A percentile compares a stretch with the other conserved stretches of the same genome.
Conservation (phyloP, 495 filamentous ascomycete genomes). For the Daldinia bambusicola region DNA sequence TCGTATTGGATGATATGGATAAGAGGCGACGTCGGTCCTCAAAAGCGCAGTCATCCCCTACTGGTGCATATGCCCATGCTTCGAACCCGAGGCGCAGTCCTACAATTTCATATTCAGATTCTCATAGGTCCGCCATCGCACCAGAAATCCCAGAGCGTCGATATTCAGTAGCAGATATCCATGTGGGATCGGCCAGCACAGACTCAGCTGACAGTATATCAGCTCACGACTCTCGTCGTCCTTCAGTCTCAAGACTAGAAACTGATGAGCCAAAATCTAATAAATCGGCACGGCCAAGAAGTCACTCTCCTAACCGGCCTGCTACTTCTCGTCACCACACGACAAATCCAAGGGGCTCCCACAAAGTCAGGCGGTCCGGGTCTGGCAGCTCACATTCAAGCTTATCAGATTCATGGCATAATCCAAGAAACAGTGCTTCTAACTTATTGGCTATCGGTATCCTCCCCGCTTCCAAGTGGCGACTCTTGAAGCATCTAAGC, state of each 20-base stretch:
- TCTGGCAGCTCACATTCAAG: constrained; percentile 95
- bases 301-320: constrained; percentile 82
- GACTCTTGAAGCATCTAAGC: constrained; percentile 90
- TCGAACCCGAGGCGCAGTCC: constrained; percentile 67
- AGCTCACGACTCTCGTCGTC: constrained; percentile 50
- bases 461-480: constrained; percentile 88
- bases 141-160: constrained; percentile 73
- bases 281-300: constrained; percentile 67
- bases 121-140: constrained; percentile 67
- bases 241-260: constrained; percentile 53
- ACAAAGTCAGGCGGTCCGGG: constrained; percentile 82
- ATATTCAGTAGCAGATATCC: constrained; percentile 56
- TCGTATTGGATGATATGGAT: constrained; percentile 96
- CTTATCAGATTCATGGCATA: constrained; percentile 74
- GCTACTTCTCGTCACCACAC: constrained; percentile 75
- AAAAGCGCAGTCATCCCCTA: constrained; percentile 82
- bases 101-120: constrained; percentile 64
- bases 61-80: constrained; percentile 69
- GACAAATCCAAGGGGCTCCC: constrained; percentile 67
- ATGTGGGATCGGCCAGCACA: constrained; percentile 57
- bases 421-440: constrained; percentile 71
- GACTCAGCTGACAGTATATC: constrained; percentile 52
- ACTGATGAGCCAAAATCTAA: constrained; percentile 53
- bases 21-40: constrained; percentile 86
- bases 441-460: constrained; percentile 72